Base-by-base conservation (phyloP, 768 basidiomycete genomes). In the Tulasnella calospora region DNA sequence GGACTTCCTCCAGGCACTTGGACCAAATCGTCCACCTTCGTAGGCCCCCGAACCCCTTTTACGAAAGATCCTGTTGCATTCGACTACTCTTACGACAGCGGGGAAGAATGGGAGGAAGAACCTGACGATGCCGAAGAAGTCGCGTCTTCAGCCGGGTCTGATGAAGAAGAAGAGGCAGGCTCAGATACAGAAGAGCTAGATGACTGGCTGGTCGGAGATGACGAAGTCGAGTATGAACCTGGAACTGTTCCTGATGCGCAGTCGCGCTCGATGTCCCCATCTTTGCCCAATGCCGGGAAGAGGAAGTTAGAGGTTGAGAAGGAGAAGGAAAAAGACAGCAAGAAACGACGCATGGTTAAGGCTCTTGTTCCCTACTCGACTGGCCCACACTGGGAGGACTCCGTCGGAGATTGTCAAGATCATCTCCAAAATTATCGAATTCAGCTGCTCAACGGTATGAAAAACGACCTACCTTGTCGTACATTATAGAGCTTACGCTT, bases 21-120 rank as follows among this genome's bases (percentile, higher is more conserved):
- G 92, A 96, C 95, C 10, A 91, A 92, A 76, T 89, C 87, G 79
- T 96, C 95, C 19, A 87, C 87, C 23, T 84, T 89, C 44, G 90
- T 99, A 79, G 92, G 95, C 0, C 92, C 96, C 1, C 90, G 98
- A 21, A 89, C 88, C 23, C 96, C 98, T 0, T 92, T 97, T 79
- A 90, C 88, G 2, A 89, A 89, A 80, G 98, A 99, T 82, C 86
- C 89, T 15, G 85, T 92, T 0, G 87, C 89, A 17, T 88, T 94
- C 76, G 95, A 99, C 84, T 99, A 99, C 83, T 89, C 89, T 6
- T 94, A 96, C 82, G 96, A 99, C 85, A 96, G 94, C 74, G 97
- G 94, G 19, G 95, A 92, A 81, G 98, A 99, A 81, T 99, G 98
- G 98, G 94, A 95, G 80, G 93, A 92, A 78, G 95, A 96, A 82